Evolutionary conservation across 2,329 filamentous ascomycete species (phyloP), one percentile per base, ranked within the genome.

Genomic region (Calonectria ilicicola): DNA sequence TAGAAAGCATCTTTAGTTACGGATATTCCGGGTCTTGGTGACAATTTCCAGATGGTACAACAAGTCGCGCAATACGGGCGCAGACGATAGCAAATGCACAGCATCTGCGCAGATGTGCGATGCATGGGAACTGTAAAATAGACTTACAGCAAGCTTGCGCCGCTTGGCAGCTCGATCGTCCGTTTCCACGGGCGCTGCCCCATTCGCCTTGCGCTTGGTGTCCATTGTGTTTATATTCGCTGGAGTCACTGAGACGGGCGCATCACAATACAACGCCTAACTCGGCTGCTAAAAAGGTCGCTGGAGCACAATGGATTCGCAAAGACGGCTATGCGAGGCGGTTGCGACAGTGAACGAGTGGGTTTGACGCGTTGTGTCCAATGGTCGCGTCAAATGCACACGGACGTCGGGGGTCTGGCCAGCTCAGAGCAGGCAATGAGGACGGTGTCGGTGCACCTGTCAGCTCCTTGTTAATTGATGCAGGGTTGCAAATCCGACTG

Each of bases 151-250:
- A 84, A 84, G 81, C 86, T 84, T 91, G 82, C 88, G 88, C 78
- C 89, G 86, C 84, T 91, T 91, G 8, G 87, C 83, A 68, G 87
- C 86, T 79, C 89, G 88, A 77, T 91, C 89, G 66, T 88, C 86
- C 70, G 83, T 82, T 70, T 90, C 88, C 58, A 83, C 83, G 64
- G 81, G 74, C 69, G 84, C 84, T 70, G 83, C 81, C 74, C 86
- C 86, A 79, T 87, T 87, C 64, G 88, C 87, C 79, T 91, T 91
- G 76, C 89, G 87, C 83, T 91, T 91, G 81, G 85, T 85, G 76
- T 91, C 89, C 89, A 91, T 91, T 58, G 74, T 82, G 75, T 74
- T 68, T 69, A 71, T 69, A 58, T 74, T 76, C 38, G 70, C 69
- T 74, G 72, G 47, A 72, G 66, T 81, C 77, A 80, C 79, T 44